phyloP scores from a whole-genome alignment of 78 protist species.

The Dictyostelium brefeldianum region DNA sequence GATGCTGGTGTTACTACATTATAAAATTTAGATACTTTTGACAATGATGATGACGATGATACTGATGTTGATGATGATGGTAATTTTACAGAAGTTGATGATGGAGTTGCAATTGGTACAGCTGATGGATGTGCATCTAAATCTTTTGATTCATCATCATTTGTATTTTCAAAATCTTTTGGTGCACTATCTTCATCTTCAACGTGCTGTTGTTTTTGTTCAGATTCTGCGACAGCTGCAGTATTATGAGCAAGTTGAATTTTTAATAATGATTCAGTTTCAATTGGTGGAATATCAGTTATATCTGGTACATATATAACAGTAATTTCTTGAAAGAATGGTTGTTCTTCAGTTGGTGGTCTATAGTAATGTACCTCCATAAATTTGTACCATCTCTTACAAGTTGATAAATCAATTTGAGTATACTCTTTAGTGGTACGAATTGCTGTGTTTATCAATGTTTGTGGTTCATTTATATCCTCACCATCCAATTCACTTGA shows the following conservation, averaged over 20 bases:
- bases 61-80: not conserved
- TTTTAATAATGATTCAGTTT: not conserved
- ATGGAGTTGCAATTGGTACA: not conserved
- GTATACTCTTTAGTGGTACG: slow-evolving; percentile 75
- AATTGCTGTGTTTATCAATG: slow-evolving; percentile 64
- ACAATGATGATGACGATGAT: not conserved
- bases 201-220: not conserved
- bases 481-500: slow-evolving; percentile 32
- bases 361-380: slow-evolving; percentile 72
- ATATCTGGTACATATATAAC: slow-evolving; percentile 72
- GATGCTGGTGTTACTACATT: slow-evolving; percentile 33
- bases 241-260: not conserved
- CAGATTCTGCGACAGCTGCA: not conserved
- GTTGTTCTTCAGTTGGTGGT: slow-evolving; percentile 44
- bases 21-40: slow-evolving; percentile 3
- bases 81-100: not conserved
- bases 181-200: not conserved
- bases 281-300: slow-evolving; percentile 29
- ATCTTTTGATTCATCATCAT: not conserved
- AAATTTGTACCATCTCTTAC: slow-evolving; percentile 48
- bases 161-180: not conserved
- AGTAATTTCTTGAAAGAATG: slow-evolving; percentile 47
- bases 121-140: not conserved
- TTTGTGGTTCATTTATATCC: slow-evolving; percentile 58
- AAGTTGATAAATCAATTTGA: slow-evolving; percentile 43